Evolutionary conservation across 73 alveolate species (phyloP).

Genomic region (Paramecium sexaurelia): DNA sequence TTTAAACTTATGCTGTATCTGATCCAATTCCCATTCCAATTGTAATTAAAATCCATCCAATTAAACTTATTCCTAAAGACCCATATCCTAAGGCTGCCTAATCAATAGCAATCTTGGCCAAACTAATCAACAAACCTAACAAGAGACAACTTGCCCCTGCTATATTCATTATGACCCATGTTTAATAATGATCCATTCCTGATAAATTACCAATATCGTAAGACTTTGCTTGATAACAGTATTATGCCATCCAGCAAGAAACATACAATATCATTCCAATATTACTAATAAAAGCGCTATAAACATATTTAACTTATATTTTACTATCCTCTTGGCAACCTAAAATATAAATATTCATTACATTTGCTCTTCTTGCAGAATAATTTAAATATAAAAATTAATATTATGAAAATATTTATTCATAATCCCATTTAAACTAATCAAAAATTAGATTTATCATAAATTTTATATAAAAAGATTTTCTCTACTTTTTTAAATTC

Average conservation of each 20-base stretch:
- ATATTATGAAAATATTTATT: background rate
- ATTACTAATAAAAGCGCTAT: conserved; percentile 35
- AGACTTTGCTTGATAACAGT: conserved; percentile 5
- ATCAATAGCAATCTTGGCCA: background rate
- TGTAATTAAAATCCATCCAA: background rate
- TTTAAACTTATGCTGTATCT: background rate
- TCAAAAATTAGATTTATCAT: background rate
- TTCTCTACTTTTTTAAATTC: too few species aligned
- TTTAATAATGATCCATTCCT: background rate
- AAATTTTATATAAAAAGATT: background rate
- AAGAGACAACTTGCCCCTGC: conserved; percentile 19
- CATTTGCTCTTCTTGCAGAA: conserved; percentile 36
- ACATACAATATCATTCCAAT: background rate
- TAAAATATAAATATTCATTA: conserved; percentile 9
- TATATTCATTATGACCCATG: conserved; percentile 3
- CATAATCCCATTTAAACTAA: background rate
- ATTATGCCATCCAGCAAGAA: conserved; percentile 39
- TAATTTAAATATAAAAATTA: background rate
- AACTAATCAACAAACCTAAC: background rate
- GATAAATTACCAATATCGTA: background rate
- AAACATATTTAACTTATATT: background rate
- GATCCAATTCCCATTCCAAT: conserved; percentile 26
- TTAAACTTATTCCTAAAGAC: background rate
- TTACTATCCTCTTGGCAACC: conserved; percentile 45
- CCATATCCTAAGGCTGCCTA: conserved; percentile 35